phyloP scores from a whole-genome alignment of 257 asterid species.

The Solanum medicagineum region DNA sequence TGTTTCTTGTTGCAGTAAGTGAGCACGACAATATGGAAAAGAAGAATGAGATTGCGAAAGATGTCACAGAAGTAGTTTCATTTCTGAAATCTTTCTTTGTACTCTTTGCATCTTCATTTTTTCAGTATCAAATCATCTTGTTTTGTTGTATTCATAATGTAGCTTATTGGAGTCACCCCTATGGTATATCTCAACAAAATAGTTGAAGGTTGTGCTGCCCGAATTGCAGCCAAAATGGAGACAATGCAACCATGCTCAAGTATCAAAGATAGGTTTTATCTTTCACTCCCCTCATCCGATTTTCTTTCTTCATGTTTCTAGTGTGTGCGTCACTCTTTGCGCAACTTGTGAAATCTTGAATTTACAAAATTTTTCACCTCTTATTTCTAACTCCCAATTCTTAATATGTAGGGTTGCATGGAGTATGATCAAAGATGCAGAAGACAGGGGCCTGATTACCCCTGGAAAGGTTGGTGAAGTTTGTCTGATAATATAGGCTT shows the following conservation, averaged over 20 bases:
- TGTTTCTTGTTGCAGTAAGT: slow-evolving; percentile 4
- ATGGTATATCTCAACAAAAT: slow-evolving; percentile 34
- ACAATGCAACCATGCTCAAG: slow-evolving; percentile 35
- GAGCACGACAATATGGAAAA: slow-evolving; percentile 13
- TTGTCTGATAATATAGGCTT: not conserved
- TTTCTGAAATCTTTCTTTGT: not conserved
- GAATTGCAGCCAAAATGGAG: slow-evolving; percentile 37
- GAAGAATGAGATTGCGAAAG: slow-evolving; percentile 17
- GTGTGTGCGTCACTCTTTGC: not conserved
- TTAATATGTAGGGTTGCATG: slow-evolving; percentile 20
- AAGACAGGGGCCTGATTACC: slow-evolving; percentile 31
- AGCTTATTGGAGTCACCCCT: slow-evolving; percentile 33
- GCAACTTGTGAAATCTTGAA: not conserved
- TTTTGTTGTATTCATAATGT: not conserved
- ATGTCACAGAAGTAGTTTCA: slow-evolving; percentile 18
- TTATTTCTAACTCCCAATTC: not conserved
- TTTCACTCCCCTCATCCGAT: not conserved
- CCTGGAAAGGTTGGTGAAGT: slow-evolving; percentile 31
- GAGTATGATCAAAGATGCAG: slow-evolving; percentile 41
- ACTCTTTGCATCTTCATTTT: not conserved
- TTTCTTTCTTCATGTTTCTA: not conserved
- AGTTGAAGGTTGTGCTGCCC: slow-evolving; percentile 22
- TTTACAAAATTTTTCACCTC: not conserved
- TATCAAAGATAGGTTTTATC: slow-evolving; percentile 28
- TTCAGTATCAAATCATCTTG: not conserved